Conservation (phyloP, 2,329 filamentous ascomycete species). For the Biscogniauxia marginata region DNA sequence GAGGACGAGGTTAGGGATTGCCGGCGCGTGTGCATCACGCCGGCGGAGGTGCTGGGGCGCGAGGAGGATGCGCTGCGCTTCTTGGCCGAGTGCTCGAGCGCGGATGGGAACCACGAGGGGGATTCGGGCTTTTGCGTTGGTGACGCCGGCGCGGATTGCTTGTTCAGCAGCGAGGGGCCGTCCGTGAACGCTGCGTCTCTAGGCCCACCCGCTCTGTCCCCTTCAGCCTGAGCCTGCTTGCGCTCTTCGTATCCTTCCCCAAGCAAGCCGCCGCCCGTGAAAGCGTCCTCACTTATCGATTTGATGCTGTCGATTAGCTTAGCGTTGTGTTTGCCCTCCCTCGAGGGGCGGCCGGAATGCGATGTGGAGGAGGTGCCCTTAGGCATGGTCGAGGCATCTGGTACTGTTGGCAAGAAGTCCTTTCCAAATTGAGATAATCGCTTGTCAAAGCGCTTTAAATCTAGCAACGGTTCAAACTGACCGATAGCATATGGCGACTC, state of each 20-base stretch:
- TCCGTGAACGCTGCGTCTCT: slow-evolving; percentile 49
- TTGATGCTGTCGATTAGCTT: slow-evolving; percentile 31
- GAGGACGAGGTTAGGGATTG: slow-evolving; percentile 20
- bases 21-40: slow-evolving; percentile 15
- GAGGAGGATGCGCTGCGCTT: slow-evolving; percentile 16
- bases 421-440: slow-evolving; percentile 50
- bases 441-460: slow-evolving; percentile 58
- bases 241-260: slow-evolving; percentile 49
- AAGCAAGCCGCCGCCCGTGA: slow-evolving; percentile 52
- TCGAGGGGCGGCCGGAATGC: slow-evolving; percentile 25
- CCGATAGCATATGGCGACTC: slow-evolving; percentile 62
- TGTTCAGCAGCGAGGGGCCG: slow-evolving; percentile 57
- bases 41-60: slow-evolving; percentile 24
- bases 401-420: slow-evolving; percentile 35
- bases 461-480: slow-evolving; percentile 65
- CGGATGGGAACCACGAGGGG: slow-evolving; percentile 40
- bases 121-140: slow-evolving; percentile 20
- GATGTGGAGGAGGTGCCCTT: slow-evolving; percentile 14
- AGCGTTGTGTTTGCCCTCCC: slow-evolving; percentile 18
- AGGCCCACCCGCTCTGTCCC: slow-evolving; percentile 25
- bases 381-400: slow-evolving; percentile 27
- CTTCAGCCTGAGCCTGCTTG: slow-evolving; percentile 36
- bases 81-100: slow-evolving; percentile 31
- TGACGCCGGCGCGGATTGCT: slow-evolving; percentile 28
- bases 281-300: slow-evolving; percentile 39